Percentiles rank a stretch among this genome's conserved stretches.
Evolutionary conservation across 805 yeast species (phyloP).

Genomic region (Schwanniomyces yamadae): DNA sequence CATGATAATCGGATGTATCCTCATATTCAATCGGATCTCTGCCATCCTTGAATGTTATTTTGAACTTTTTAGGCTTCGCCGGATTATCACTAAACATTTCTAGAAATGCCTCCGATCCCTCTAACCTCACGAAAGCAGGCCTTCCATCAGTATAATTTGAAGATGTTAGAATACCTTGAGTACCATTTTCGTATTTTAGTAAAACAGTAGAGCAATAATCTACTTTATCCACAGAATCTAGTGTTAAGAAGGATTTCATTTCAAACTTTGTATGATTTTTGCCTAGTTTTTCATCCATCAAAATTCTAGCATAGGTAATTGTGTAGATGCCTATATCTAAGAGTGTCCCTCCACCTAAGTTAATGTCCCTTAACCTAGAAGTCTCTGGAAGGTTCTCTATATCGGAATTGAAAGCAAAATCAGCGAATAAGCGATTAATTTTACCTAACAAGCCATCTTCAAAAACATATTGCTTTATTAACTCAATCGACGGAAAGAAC

Average conservation of each 20-base stretch:
- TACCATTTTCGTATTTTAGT: conserved; percentile 38
- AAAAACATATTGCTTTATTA: conserved; percentile 35
- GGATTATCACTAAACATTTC: conserved; percentile 32
- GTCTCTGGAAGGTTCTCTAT: conserved; percentile 26
- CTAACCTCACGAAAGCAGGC: conserved; percentile 30
- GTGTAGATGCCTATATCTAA: conserved; percentile 57
- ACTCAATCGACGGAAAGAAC: conserved; percentile 46
- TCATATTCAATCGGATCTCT: conserved; percentile 24
- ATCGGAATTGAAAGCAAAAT: conserved; percentile 39
- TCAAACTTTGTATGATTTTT: conserved; percentile 25
- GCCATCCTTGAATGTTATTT: conserved; percentile 30
- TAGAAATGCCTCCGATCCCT: conserved; percentile 32
- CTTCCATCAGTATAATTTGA: conserved; percentile 27
- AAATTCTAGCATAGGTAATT: conserved; percentile 44
- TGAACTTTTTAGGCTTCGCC: conserved; percentile 31
- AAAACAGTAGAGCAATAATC: conserved; percentile 41
- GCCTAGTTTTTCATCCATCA: conserved; percentile 35
- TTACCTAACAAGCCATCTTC: conserved; percentile 47
- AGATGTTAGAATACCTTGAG: conserved; percentile 38
- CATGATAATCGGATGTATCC: conserved; percentile 40
- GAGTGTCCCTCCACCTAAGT: conserved; percentile 56
- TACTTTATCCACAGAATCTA: conserved; percentile 37
- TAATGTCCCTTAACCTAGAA: conserved; percentile 42
- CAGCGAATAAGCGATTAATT: conserved; percentile 41
- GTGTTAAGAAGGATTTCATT: conserved; percentile 30